These are phyloP conservation scores for Kwoniella mangroviensis DNA, from an alignment of 768 basidiomycete genomes.

Conservation along the genomic window DNA sequence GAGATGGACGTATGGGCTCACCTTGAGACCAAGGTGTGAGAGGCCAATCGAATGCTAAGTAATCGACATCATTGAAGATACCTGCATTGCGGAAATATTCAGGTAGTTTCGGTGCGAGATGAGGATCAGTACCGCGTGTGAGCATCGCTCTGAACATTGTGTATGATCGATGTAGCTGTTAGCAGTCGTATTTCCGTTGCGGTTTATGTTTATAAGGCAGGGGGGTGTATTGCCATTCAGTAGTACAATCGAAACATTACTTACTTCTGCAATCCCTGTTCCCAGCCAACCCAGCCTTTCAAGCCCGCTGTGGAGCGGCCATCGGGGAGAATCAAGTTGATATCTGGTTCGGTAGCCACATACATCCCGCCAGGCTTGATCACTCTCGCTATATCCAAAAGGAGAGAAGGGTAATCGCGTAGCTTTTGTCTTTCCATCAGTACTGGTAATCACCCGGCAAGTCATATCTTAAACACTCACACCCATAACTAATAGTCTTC, in stretches of 20 bases:
- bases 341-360: conserved; percentile 14
- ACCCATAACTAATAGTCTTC: conserved; percentile 9
- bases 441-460: too few relatives aligned
- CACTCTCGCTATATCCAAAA: not conserved
- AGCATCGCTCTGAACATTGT: not conserved
- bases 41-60: not conserved
- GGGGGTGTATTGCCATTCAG: not conserved
- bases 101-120: conserved; percentile 9
- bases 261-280: conserved; percentile 1
- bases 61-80: conserved; percentile 4
- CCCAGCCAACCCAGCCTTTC: conserved; percentile 1
- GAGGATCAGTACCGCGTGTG: conserved; percentile 20
- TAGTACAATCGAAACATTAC: not conserved
- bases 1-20: not conserved
- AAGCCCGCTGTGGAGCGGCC: not conserved
- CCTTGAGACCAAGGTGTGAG: conserved; percentile 7
- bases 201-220: too few relatives aligned
- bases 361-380: conserved; percentile 4
- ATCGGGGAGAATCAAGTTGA: not conserved
- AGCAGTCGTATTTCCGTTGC: too few relatives aligned
- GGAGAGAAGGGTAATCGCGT: conserved; percentile 17
- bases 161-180: too few relatives aligned
- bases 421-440: not conserved
- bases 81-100: conserved; percentile 1
- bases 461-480: too few relatives aligned